Evolutionary conservation across 495 filamentous ascomycete genomes (phyloP).

Genomic region (Cladorrhinum samala): DNA sequence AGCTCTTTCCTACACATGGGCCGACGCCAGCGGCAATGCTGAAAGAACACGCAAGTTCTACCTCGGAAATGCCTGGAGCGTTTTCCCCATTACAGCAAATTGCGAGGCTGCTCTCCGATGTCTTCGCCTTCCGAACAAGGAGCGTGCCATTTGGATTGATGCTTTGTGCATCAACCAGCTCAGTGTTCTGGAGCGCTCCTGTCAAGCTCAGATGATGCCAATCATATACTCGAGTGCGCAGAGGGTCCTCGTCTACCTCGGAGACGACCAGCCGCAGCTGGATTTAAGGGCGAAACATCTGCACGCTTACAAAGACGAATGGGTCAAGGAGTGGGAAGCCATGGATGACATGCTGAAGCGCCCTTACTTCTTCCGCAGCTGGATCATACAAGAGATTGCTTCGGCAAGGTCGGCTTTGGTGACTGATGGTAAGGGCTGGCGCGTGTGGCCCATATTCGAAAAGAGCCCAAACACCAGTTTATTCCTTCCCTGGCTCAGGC

Average conservation of each 20-base stretch:
- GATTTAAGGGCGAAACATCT: conserved; percentile 5
- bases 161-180: conserved; percentile 30
- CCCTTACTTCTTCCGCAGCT: conserved; percentile 19
- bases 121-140: conserved; percentile 11
- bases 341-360: conserved; percentile 12
- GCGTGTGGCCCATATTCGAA: conserved; percentile 13
- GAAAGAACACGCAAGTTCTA: conserved; percentile 14
- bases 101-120: conserved; percentile 17
- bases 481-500: conserved; percentile 14
- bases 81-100: conserved; percentile 16
- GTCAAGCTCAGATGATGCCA: conserved; percentile 27
- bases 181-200: conserved; percentile 15
- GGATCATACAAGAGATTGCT: conserved; percentile 25
- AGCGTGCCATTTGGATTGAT: conserved; percentile 26
- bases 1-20: conserved; percentile 19
- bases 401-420: conserved; percentile 14
- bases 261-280: conserved; percentile 4
- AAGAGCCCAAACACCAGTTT: background rate
- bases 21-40: conserved; percentile 11
- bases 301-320: background rate
- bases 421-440: conserved; percentile 13
- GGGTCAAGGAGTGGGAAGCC: conserved; percentile 12
- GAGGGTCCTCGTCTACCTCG: conserved; percentile 26
- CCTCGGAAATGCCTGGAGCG: conserved; percentile 15
- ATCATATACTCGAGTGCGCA: conserved; percentile 25